Percentiles rank a stretch among this genome's conserved stretches.
phyloP scores from a whole-genome alignment of 2,329 filamentous ascomycete species.

The Phyllosticta citrichinensis region DNA sequence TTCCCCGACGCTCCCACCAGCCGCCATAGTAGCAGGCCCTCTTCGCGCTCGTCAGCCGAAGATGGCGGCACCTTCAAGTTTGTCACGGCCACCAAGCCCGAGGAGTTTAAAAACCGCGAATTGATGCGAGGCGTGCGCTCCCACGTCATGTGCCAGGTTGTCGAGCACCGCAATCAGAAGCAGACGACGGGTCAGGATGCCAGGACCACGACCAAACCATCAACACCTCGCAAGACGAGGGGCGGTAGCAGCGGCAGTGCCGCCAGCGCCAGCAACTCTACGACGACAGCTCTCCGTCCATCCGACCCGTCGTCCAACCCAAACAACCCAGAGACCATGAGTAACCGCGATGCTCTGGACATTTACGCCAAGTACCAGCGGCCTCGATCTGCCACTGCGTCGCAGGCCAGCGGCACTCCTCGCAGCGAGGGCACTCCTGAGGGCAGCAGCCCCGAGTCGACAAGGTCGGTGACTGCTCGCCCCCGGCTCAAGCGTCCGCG shows the following conservation, averaged over 20 bases:
- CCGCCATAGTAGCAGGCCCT: slow-evolving; percentile 1
- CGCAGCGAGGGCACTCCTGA: slow-evolving; percentile 2
- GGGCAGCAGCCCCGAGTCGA: slow-evolving; percentile 4
- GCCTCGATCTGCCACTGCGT: background rate
- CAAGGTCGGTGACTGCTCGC: background rate
- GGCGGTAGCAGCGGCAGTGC: background rate
- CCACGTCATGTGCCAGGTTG: slow-evolving; percentile 24
- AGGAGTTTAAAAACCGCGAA: slow-evolving; percentile 22
- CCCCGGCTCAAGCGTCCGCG: background rate
- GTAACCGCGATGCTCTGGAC: background rate
- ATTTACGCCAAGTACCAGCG: slow-evolving; percentile 4
- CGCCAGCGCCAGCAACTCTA: background rate
- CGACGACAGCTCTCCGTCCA: background rate
- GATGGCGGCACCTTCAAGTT: slow-evolving; percentile 17
- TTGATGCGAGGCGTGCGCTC: slow-evolving; percentile 26
- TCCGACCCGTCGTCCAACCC: slow-evolving; percentile 1
- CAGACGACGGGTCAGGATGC: background rate
- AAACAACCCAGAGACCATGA: slow-evolving; percentile 1
- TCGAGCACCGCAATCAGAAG: slow-evolving; percentile 18
- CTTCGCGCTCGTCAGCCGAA: slow-evolving; percentile 1
- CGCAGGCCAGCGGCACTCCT: background rate
- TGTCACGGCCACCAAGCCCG: slow-evolving; percentile 23
- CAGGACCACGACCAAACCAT: background rate
- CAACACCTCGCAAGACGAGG: background rate
- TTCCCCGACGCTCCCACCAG: background rate